Evolutionary conservation across 164 flowering plant genomes (phyloP).

Genomic region (Magnolia changhungtana): DNA sequence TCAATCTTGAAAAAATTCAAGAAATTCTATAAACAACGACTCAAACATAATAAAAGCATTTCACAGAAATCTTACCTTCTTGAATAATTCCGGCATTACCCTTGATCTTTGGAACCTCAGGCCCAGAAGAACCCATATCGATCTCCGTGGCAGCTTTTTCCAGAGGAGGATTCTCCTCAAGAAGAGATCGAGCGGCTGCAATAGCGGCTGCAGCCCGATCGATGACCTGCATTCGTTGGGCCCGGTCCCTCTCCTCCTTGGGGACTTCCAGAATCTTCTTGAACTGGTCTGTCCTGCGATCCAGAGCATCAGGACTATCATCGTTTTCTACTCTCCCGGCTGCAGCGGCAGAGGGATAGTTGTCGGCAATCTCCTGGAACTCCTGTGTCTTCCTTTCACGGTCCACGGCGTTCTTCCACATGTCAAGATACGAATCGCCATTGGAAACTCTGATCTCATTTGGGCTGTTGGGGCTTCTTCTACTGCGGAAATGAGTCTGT

Average conservation of each 20-base stretch:
- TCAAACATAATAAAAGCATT: neutral
- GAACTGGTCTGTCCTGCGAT: slow-evolving; percentile 68
- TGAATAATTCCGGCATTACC: slow-evolving; percentile 1
- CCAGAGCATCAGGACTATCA: slow-evolving; percentile 33
- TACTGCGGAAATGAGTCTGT: neutral
- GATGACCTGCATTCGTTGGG: slow-evolving; percentile 84
- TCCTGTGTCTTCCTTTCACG: slow-evolving; percentile 50
- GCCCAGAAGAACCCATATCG: neutral
- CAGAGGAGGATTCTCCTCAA: slow-evolving; percentile 37
- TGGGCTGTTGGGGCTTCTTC: neutral
- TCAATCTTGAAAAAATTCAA: neutral
- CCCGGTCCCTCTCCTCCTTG: slow-evolving; percentile 71
- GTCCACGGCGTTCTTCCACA: slow-evolving; percentile 79
- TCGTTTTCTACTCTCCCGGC: slow-evolving; percentile 16
- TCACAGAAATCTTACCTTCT: neutral
- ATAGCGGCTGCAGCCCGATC: slow-evolving; percentile 95
- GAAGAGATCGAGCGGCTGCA: slow-evolving; percentile 66
- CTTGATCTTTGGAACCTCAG: neutral
- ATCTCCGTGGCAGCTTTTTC: neutral
- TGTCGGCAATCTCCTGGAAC: slow-evolving; percentile 48
- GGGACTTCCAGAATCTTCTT: slow-evolving; percentile 65
- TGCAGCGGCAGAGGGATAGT: neutral
- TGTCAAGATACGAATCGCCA: slow-evolving; percentile 62
- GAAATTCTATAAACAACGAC: neutral
- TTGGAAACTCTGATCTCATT: slow-evolving; percentile 31